These are phyloP conservation scores for Phytomonas serpens DNA, from an alignment of 208 protist genomes.

Conservation along the genomic window DNA sequence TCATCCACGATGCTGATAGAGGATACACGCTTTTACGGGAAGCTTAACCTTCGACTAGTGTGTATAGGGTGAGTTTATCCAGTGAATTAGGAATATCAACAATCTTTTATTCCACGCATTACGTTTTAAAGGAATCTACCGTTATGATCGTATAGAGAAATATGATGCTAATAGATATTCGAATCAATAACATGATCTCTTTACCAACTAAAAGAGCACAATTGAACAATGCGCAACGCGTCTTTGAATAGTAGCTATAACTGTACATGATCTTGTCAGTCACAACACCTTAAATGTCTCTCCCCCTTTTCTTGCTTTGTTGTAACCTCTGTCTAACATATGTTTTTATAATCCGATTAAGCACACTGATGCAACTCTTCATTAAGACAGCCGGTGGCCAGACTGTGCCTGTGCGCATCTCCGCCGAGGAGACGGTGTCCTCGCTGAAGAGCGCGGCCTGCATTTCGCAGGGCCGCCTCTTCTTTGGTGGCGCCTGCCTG, in stretches of 20 bases:
- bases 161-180: slow-evolving; percentile 1
- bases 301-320: not conserved
- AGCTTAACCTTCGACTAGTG: not conserved
- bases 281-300: not conserved
- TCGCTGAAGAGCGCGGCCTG: slow-evolving; percentile 70
- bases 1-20: not conserved
- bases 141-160: not conserved
- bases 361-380: slow-evolving; percentile 88
- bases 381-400: slow-evolving; percentile 87
- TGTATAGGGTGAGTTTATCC: not conserved
- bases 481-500: slow-evolving; percentile 86
- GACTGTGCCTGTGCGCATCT: slow-evolving; percentile 82
- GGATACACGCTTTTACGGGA: not conserved
- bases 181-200: not conserved
- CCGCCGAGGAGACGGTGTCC: slow-evolving; percentile 81
- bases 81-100: not conserved
- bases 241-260: not conserved
- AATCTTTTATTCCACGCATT: not conserved
- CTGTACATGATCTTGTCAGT: not conserved
- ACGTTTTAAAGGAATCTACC: not conserved
- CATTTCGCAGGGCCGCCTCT: slow-evolving; percentile 65
- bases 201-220: not conserved
- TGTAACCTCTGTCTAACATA: not conserved
- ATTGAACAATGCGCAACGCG: not conserved
- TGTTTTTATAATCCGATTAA: not conserved